Evolutionary conservation across 495 filamentous ascomycete species (phyloP), one percentile per base, ranked within the genome.

Genomic region (Neurospora sp.): DNA sequence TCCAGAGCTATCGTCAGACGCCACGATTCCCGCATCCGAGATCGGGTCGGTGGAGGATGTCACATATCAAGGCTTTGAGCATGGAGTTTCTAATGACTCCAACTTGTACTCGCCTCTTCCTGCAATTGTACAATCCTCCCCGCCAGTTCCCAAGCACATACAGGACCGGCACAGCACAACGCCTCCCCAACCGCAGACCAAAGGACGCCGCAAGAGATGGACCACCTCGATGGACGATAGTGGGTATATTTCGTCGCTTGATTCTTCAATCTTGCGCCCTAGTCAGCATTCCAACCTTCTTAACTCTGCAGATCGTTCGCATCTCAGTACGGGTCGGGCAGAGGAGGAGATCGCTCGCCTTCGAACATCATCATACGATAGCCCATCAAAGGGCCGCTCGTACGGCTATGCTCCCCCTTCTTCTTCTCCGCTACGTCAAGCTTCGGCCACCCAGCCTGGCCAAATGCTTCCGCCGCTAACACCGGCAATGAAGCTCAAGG

Each of bases 281-380:
- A 88, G 89, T 70, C 83, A 82, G 71, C 88, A 88, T 71, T 78
- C 83, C 41, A 84, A 88, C 72, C 85, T 93, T 3, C 82, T 91
- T 71, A 91, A 90, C 10, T 93, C 92, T 3, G 86, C 91, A 40
- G 92, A 93, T 61, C 90, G 90, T 18, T 91, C 90, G 40, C 89
- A 89, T 69, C 89, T 94, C 71, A 97, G 94, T 82, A 89, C 93
- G 70, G 96, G 96, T 31, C 90, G 96, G 61, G 84, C 96, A 12
- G 96, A 98, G 78, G 96, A 95, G 75, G 96, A 97, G 82, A 98
- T 99, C 83, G 93, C 92, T 66, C 92, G 96, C 40, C 93, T 98
- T 38, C 91, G 96, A 73, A 92, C 91, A 71, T 97, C 94, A 5
- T 97, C 93, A 5, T 93, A 95, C 78, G 96, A 98, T 75, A 98